phyloP scores from a whole-genome alignment of 805 yeast genomes.

The Scheffersomyces coipomensis region DNA sequence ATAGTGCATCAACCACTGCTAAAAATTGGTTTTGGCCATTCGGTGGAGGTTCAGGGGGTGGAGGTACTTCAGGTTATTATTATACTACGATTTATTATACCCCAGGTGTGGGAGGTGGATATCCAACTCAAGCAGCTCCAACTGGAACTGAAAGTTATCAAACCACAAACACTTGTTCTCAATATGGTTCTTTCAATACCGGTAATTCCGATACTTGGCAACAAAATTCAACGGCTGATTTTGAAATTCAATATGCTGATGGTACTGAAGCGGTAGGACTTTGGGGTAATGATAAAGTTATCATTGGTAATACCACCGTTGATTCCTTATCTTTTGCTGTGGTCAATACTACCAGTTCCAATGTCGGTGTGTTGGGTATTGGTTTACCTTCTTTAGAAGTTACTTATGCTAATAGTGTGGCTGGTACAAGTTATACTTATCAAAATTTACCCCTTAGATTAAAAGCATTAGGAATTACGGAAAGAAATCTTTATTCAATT shows the following conservation, averaged over 20 bases:
- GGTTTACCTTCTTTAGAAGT: constrained; percentile 70
- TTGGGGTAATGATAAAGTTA: constrained; percentile 65
- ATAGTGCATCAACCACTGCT: constrained; percentile 1
- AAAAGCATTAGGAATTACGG: constrained; percentile 28
- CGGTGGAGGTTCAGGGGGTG: constrained; percentile 3
- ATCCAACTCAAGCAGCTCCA: background rate
- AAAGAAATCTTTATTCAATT: constrained; percentile 34
- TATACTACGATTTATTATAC: background rate
- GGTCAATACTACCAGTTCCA: constrained; percentile 62
- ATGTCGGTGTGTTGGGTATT: constrained; percentile 71
- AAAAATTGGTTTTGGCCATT: constrained; percentile 1
- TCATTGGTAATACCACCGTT: constrained; percentile 48
- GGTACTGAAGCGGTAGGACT: constrained; percentile 45
- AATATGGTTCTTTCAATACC: constrained; percentile 49
- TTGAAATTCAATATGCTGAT: constrained; percentile 49
- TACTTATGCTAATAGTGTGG: constrained; percentile 31
- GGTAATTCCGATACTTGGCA: constrained; percentile 36
- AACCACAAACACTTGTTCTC: constrained; percentile 42
- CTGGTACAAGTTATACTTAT: constrained; percentile 22
- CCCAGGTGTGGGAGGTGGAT: constrained; percentile 2
- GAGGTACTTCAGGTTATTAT: constrained; percentile 6
- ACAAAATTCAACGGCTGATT: constrained; percentile 39
- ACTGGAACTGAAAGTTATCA: too few species aligned
- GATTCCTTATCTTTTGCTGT: constrained; percentile 66
- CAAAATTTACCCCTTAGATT: constrained; percentile 39